phyloP scores from a whole-genome alignment of 2,329 filamentous ascomycete species.

The Botrytis aclada region DNA sequence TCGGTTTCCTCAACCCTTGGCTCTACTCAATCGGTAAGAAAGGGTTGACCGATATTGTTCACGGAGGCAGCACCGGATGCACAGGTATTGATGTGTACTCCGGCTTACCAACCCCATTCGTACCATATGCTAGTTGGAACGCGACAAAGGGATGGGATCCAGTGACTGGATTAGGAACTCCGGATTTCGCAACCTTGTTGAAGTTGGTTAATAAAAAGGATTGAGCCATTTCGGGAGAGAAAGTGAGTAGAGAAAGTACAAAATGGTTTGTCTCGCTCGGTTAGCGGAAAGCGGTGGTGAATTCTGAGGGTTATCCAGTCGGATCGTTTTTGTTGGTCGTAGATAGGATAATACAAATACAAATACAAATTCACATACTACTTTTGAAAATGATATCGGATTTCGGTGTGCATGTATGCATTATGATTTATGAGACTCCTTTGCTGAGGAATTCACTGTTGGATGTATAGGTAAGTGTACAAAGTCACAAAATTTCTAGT shows the following conservation, averaged over 20 bases:
- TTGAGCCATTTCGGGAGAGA: background rate
- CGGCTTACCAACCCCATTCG: slow-evolving; percentile 25
- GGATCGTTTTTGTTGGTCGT: background rate
- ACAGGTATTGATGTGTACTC: slow-evolving; percentile 32
- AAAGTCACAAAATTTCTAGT: background rate
- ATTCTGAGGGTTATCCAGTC: background rate
- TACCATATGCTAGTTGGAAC: slow-evolving; percentile 42
- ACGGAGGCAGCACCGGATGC: slow-evolving; percentile 40
- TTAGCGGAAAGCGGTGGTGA: background rate
- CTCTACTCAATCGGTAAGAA: slow-evolving; percentile 49
- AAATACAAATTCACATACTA: background rate
- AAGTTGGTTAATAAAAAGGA: slow-evolving; percentile 12
- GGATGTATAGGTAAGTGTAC: background rate
- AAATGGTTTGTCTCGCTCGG: background rate
- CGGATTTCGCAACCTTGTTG: slow-evolving; percentile 43
- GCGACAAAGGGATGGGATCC: slow-evolving; percentile 45
- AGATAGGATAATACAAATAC: background rate
- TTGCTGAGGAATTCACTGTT: accelerated
- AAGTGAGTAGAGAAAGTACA: background rate
- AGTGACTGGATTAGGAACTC: slow-evolving; percentile 48
- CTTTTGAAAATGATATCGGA: background rate
- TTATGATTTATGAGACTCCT: background rate
- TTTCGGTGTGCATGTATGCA: background rate
- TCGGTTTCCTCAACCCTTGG: slow-evolving; percentile 61
- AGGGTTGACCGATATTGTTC: slow-evolving; percentile 48